Percentiles rank a stretch among this genome's conserved stretches.
These are phyloP conservation scores for Paraphaeosphaeria minitans DNA, from an alignment of 2,329 filamentous ascomycete genomes.

Conservation along the genomic window DNA sequence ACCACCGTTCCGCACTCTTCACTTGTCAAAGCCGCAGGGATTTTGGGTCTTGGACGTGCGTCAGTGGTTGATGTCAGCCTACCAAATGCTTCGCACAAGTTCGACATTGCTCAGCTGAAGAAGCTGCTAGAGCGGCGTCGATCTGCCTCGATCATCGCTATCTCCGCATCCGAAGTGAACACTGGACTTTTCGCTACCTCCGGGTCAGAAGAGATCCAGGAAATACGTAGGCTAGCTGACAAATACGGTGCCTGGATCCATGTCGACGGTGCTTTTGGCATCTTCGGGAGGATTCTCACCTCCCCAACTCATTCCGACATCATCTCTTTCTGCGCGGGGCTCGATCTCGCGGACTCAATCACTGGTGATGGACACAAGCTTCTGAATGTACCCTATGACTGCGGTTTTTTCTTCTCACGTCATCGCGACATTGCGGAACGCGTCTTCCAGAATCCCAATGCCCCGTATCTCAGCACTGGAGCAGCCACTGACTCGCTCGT, in stretches of 20 bases:
- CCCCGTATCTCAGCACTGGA: slow-evolving; percentile 70
- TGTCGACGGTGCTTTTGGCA: slow-evolving; percentile 87
- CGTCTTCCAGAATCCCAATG: slow-evolving; percentile 83
- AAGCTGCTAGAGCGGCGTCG: slow-evolving; percentile 58
- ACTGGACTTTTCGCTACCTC: slow-evolving; percentile 78
- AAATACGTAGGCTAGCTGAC: slow-evolving; percentile 72
- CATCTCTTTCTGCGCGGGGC: slow-evolving; percentile 60
- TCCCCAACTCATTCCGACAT: slow-evolving; percentile 62
- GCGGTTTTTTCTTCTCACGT: slow-evolving; percentile 83
- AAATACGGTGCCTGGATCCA: slow-evolving; percentile 83
- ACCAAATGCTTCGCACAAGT: slow-evolving; percentile 65
- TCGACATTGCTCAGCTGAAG: slow-evolving; percentile 72
- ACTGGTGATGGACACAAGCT: slow-evolving; percentile 87
- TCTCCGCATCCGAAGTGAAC: slow-evolving; percentile 92
- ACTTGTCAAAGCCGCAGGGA: slow-evolving; percentile 78
- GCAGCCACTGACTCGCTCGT: slow-evolving; percentile 58
- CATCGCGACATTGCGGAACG: slow-evolving; percentile 62
- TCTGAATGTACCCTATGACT: slow-evolving; percentile 95
- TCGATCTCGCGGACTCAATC: slow-evolving; percentile 87
- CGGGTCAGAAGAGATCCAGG: slow-evolving; percentile 61
- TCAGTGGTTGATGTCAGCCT: slow-evolving; percentile 67
- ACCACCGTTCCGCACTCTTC: slow-evolving; percentile 86
- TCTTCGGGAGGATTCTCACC: slow-evolving; percentile 74
- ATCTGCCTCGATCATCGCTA: slow-evolving; percentile 73
- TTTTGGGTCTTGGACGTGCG: slow-evolving; percentile 76